Evolutionary conservation across 257 asterid genomes (phyloP).

Genomic region (Capsicum baccatum): DNA sequence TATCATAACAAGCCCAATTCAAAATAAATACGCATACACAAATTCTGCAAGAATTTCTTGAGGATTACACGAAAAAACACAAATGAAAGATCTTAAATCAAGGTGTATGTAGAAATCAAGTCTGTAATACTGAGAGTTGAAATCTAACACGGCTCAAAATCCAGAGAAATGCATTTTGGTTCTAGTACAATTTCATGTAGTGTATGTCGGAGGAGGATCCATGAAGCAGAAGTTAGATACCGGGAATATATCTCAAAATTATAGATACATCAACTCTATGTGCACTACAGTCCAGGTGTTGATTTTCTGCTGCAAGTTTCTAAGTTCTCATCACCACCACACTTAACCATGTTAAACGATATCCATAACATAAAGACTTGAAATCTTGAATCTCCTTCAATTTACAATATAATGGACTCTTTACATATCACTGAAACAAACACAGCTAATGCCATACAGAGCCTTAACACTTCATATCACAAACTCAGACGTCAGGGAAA

Average conservation of each 20-base stretch:
- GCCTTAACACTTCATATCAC: slow-evolving; percentile 2
- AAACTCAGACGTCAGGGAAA: not conserved
- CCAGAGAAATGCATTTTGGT: no score
- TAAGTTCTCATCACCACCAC: not conserved
- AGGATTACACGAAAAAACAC: not conserved
- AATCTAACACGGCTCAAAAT: no score
- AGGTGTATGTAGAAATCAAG: no score
- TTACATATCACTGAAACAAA: not conserved
- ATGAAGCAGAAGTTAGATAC: not conserved
- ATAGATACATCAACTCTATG: not conserved
- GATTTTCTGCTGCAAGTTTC: not conserved
- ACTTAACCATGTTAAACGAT: not conserved
- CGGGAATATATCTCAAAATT: not conserved
- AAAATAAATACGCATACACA: not conserved
- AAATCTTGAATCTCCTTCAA: not conserved
- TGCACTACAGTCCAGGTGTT: not conserved
- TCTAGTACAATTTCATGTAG: no score
- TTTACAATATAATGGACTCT: slow-evolving; percentile 24
- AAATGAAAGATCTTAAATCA: not conserved
- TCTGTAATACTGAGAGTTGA: no score
- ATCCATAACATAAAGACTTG: slow-evolving; percentile 11
- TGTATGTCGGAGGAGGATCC: not conserved
- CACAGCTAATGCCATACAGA: not conserved
- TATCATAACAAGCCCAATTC: not conserved
- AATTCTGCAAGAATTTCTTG: not conserved